Percentiles rank a stretch among this genome's conserved stretches.
phyloP scores from a whole-genome alignment of 495 filamentous ascomycete species.

The Tuber borchii region DNA sequence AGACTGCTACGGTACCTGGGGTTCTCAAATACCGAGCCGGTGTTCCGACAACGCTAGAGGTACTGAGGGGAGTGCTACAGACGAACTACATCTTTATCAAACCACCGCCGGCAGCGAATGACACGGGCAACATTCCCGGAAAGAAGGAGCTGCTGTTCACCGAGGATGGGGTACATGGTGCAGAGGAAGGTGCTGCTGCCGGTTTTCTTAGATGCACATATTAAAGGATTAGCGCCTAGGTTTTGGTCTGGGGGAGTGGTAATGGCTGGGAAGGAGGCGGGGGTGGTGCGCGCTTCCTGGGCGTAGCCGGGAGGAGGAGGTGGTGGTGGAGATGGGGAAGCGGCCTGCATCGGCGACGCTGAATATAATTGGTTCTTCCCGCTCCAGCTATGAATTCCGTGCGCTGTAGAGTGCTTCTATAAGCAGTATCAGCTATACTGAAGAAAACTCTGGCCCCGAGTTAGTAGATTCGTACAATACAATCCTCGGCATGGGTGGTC shows the following conservation, averaged over 20 bases:
- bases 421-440: slow-evolving; percentile 10
- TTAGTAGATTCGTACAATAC: slow-evolving; percentile 65
- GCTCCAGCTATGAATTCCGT: too few relatives aligned
- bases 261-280: slow-evolving; percentile 17
- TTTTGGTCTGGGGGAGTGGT: slow-evolving; percentile 61
- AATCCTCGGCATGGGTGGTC: background rate
- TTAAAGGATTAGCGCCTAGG: slow-evolving; percentile 77
- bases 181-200: slow-evolving; percentile 78
- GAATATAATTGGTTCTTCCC: too few relatives aligned
- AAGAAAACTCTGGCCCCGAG: slow-evolving; percentile 18
- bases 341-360: slow-evolving; percentile 43
- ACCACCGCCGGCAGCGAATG: slow-evolving; percentile 52
- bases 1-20: too few relatives aligned
- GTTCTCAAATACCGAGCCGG: too few relatives aligned
- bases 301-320: slow-evolving; percentile 14
- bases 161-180: slow-evolving; percentile 77
- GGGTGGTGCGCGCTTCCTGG: slow-evolving; percentile 38
- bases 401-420: background rate
- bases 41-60: too few relatives aligned
- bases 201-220: slow-evolving; percentile 58
- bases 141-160: slow-evolving; percentile 62
- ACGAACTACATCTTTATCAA: slow-evolving; percentile 79
- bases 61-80: too few relatives aligned
- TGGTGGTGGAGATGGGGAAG: slow-evolving; percentile 13
- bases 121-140: slow-evolving; percentile 54